Percentiles rank a stretch among this genome's conserved stretches.
These are phyloP conservation scores for Tubosaeta sp. DNA, from an alignment of 768 basidiomycete genomes.

Conservation along the genomic window DNA sequence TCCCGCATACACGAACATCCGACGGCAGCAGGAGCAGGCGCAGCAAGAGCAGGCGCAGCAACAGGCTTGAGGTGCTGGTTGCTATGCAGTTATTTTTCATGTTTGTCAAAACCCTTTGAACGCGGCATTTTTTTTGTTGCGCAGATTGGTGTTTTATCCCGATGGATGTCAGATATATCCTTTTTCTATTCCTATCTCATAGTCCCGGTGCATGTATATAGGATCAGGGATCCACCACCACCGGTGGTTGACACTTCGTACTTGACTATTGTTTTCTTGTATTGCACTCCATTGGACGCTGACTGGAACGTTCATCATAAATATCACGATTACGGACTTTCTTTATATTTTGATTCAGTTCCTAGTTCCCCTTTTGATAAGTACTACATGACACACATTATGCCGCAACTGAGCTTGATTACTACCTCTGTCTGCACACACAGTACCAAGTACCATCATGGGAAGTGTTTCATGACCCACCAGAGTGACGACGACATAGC, in stretches of 20 bases:
- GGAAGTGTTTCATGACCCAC: neutral
- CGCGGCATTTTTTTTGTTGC: neutral
- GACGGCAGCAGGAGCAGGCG: neutral
- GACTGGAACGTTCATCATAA: slow-evolving; percentile 2
- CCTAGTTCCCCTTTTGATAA: neutral
- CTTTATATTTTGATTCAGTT: neutral
- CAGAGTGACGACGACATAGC: neutral
- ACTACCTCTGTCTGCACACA: neutral
- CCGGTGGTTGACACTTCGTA: neutral
- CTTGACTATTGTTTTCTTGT: neutral
- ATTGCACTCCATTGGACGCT: slow-evolving; percentile 1
- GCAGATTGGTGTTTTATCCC: slow-evolving; percentile 1
- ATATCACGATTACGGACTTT: neutral
- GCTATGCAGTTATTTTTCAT: neutral
- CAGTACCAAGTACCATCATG: neutral
- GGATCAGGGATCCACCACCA: neutral
- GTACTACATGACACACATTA: neutral
- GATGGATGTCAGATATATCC: slow-evolving; percentile 4
- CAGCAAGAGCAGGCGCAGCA: neutral
- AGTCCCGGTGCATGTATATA: slow-evolving; percentile 3
- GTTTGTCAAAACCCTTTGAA: neutral
- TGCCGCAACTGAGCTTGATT: neutral
- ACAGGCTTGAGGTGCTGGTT: neutral
- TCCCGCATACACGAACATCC: slow-evolving; percentile 73
- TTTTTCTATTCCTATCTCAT: neutral